Base-by-base conservation (phyloP, 495 filamentous ascomycete genomes). In the Tuber magnatum region DNA sequence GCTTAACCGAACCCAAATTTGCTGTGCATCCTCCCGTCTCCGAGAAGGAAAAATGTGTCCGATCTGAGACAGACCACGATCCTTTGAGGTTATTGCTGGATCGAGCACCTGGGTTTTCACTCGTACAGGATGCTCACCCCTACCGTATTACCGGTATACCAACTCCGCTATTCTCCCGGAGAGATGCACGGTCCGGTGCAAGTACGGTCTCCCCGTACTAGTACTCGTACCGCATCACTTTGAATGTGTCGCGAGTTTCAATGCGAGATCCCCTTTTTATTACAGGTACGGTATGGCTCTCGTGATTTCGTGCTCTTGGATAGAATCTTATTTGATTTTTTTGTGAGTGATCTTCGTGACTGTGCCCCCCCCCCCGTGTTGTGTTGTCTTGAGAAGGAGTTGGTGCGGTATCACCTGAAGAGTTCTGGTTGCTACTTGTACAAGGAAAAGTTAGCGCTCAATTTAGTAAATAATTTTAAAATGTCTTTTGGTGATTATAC, bases 41-140 rank as follows among this genome's bases (percentile, higher is more conserved):
- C 28, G 56, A 4, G 56, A 65, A 16, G 56, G 4, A 3, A n/a
- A 18, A 35, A 65, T 35, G 56, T 28, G 28, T 65, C 56, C 56
- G 56, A 65, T 65, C 56, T 65, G 56, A 65, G 56, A 65, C 56
- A 20, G 56, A 65, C n/a, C 56, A 35, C 35, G 56, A 35, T 65
- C 56, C 56, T 65, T 35, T 35, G 56, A 65, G 56, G 56, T 35
- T 35, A 65, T 65, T 65, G 2, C 51, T 12, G n/a, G 51, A 28
- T 46, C 18, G 43, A 18, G 22, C 24, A 51, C 46, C 46, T 24
- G 24, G 6, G 6, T 18, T n/a, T n/a, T 51, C n/a, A n/a, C n/a
- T n/a, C n/a, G n/a, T 6, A 24, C 46, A 22, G 46, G 43, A 14
- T 28, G 51, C 51, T 14, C n/a, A 28, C 46, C 6, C 22, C 20